Conservation (phyloP, 148 eudicot species). For the Fallopia convolvulus region DNA sequence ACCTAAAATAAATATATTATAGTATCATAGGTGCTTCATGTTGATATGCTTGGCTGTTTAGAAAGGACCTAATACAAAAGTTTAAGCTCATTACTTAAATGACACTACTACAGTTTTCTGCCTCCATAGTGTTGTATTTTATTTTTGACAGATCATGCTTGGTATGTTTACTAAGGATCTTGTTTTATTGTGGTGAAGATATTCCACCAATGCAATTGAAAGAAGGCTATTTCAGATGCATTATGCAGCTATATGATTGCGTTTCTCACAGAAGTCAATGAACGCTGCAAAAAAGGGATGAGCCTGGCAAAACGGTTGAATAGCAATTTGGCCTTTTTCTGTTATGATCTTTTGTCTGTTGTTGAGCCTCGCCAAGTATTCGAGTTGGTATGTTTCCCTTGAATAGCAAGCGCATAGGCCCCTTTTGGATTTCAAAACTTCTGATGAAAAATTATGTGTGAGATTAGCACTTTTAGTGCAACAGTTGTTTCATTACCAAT, state of each 20-base stretch:
- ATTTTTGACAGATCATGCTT: not conserved
- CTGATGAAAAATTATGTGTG: not conserved
- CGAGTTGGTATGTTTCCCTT: conserved; percentile 69
- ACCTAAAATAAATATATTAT: too few species aligned
- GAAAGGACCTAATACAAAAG: not conserved
- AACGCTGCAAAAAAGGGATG: conserved; percentile 95
- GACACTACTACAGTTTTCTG: not conserved
- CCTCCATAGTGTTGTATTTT: not conserved
- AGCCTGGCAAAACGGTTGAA: conserved; percentile 89
- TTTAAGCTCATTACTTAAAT: not conserved
- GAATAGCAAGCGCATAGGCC: not conserved
- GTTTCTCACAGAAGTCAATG: conserved; percentile 95
- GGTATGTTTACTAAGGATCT: not conserved
- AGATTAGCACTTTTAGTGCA: not conserved
- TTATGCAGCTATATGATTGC: conserved; percentile 91
- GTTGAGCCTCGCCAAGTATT: conserved; percentile 99
- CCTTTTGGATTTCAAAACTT: not conserved
- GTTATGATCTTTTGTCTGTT: conserved; percentile 87
- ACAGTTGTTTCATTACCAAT: not conserved
- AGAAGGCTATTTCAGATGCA: conserved; percentile 95
- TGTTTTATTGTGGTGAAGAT: conserved; percentile 56
- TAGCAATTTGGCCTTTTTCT: conserved; percentile 94
- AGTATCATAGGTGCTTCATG: not conserved
- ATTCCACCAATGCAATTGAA: conserved; percentile 97
- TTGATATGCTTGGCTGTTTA: not conserved